Base-by-base conservation (phyloP, 1,139 yeast species). In the Debaryomyces sp. region DNA sequence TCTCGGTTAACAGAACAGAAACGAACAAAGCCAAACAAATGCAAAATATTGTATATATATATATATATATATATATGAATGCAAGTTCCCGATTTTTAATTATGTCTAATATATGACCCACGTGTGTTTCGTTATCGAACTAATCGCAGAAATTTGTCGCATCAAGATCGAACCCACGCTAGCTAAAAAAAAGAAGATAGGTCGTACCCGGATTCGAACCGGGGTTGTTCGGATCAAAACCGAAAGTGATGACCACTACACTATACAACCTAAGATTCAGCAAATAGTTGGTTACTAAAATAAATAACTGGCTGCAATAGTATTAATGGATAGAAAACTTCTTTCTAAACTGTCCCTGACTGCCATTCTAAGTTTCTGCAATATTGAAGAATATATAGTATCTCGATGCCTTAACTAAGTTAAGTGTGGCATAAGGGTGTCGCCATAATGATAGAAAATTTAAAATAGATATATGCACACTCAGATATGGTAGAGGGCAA, bases 191-290 rank as follows among this genome's bases (percentile, higher is more conserved):
- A 44, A 46, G 67, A 73, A 75, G 75, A 60, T 46, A 86, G 92
- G 91, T 86, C 91, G 84, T 83, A 82, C 91, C 92, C 92, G 92
- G 94, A 85, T 85, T 87, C 94, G 92, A 87, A 86, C 92, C 87
- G 92, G 91, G 90, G 94, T 87, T 84, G 83, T 77, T 73, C 85
- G 92, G 91, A 85, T 74, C 79, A 75, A 68, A 75, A 74, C 80
- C 79, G 67, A 69, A 61, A 59, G 79, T 75, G 80, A 75, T 75
- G 73, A 73, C 79, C 79, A 64, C 70, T 66, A 66, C 70, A 66
- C 70, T 66, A 66, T 56, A 58, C 60, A 62, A 64, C 70, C 70
- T 17, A 4, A 7, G 6, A 21, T 18, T 21, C 9, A 15, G 1
- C 35, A 13, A 5, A 18, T 21, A 21, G 6, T 3, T 18, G 9